Evolutionary conservation across 768 basidiomycete genomes (phyloP), one percentile per base, ranked within the genome.

Genomic region (Collybia sp.): DNA sequence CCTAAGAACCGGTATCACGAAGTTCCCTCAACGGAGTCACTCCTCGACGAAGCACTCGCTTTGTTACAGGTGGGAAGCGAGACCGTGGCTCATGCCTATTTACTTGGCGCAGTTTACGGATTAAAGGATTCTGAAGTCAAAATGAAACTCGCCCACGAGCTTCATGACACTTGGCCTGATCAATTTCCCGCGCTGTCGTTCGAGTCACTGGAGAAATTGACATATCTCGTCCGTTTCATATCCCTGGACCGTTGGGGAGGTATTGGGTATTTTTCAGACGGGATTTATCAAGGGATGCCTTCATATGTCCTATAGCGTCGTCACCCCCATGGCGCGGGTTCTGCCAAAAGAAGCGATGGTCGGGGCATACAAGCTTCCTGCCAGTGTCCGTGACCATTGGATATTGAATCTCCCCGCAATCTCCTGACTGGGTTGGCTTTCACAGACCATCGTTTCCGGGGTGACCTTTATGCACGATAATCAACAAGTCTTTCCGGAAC

Each of bases 201-300:
- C 33, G 49, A 56, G 3, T 54, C 51, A 1, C 49, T 75, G 31
- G 69, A 75, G 53, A 64, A 62, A 31, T 49, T 74, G 36, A 69
- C 75, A 6, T 76, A 74, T 50, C 58, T 76, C 50, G 72, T 71
- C 47, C 47, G 67, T 58, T 9, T n/a, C 4, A 13, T 0, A 16
- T 38, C 15, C 44, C 18, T 6, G 20, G 16, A 17, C 12, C 30
- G 35, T 25, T 31, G 32, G 44, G 5, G 41, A n/a, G 18, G 37
- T 11, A 19, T 8, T 41, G 30, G 49, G 8, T 34, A 25, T 39
- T 45, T 48, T 17, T 17, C 48, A 77, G 75, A 71, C 68, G 12
- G 72, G 73, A 8, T 68, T 76, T 12, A 65, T 75, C 45, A 76
- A 75, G 51, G 75, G 76, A 56, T 61, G 72, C 1, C 61, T 77